Conservation (phyloP, 2,329 filamentous ascomycete species). For the Phoma sp. region DNA sequence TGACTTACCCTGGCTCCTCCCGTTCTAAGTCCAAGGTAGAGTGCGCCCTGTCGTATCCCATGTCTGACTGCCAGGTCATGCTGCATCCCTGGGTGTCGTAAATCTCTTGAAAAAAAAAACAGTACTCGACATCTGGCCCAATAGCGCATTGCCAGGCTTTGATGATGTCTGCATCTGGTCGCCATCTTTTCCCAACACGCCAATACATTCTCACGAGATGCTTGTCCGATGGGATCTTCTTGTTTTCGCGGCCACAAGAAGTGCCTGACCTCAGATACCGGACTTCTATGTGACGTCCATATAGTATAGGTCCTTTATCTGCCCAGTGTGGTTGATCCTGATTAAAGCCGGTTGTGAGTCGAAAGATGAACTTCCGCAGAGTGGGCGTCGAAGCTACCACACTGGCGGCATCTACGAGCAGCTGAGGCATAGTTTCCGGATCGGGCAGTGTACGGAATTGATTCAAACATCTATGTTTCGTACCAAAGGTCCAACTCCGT, state of each 20-base stretch:
- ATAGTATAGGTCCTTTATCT: neutral
- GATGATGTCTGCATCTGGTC: neutral
- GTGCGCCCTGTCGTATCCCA: neutral
- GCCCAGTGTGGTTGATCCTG: neutral
- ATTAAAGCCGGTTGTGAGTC: neutral
- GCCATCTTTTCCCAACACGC: slow-evolving; percentile 1
- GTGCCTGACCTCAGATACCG: neutral
- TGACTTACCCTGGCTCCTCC: neutral
- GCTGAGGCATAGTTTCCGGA: neutral
- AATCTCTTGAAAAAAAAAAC: neutral
- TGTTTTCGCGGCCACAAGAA: neutral
- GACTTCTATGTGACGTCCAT: neutral
- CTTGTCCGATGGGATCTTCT: neutral
- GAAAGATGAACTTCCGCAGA: neutral
- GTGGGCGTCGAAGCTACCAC: neutral
- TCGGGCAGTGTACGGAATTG: neutral
- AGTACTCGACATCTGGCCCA: neutral
- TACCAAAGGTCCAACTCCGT: neutral
- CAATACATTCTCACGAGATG: neutral
- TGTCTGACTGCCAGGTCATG: neutral
- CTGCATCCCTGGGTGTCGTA: neutral
- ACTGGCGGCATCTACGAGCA: neutral
- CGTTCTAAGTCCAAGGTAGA: neutral
- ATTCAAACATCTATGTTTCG: neutral
- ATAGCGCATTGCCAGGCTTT: neutral